phyloP scores from a whole-genome alignment of 306 rosid genomes.

The Cicer bijugum region DNA sequence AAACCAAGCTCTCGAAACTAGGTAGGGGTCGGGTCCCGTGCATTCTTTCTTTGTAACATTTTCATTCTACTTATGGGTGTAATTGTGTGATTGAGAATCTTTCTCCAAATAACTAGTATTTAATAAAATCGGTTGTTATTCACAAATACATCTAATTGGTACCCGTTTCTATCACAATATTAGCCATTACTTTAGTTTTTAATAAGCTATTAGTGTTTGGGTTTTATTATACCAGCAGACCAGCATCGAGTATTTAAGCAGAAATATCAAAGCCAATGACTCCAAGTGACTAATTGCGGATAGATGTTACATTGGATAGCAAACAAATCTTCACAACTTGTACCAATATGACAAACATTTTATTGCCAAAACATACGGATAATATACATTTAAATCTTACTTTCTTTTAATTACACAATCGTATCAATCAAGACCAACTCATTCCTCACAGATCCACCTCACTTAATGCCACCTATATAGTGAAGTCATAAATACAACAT shows the following conservation, averaged over 20 bases:
- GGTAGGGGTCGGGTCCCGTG: too few species aligned
- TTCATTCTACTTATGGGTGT: too few species aligned
- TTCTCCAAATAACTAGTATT: too few species aligned
- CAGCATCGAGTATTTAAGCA: background rate
- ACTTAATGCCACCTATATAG: constrained; percentile 30
- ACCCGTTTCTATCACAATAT: too few species aligned
- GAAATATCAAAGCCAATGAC: background rate
- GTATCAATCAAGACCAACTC: constrained; percentile 31
- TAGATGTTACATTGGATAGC: background rate
- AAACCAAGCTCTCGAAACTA: too few species aligned
- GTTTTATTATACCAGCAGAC: background rate
- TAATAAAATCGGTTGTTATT: too few species aligned
- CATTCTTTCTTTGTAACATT: too few species aligned
- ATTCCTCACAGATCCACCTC: constrained; percentile 14
- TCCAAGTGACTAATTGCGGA: background rate
- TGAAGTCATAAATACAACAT: constrained; percentile 7
- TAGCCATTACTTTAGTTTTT: too few species aligned
- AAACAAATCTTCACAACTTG: constrained; percentile 9
- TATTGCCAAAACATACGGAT: background rate
- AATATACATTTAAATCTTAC: constrained; percentile 8
- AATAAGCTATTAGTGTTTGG: too few species aligned
- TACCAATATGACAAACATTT: background rate
- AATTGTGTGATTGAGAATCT: too few species aligned
- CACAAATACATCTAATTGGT: too few species aligned
- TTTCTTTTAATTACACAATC: background rate